A percentile compares a stretch with the other conserved stretches of the same genome.
These are phyloP conservation scores for Mariannaea sp. DNA, from an alignment of 2,329 filamentous ascomycete species.

Conservation along the genomic window DNA sequence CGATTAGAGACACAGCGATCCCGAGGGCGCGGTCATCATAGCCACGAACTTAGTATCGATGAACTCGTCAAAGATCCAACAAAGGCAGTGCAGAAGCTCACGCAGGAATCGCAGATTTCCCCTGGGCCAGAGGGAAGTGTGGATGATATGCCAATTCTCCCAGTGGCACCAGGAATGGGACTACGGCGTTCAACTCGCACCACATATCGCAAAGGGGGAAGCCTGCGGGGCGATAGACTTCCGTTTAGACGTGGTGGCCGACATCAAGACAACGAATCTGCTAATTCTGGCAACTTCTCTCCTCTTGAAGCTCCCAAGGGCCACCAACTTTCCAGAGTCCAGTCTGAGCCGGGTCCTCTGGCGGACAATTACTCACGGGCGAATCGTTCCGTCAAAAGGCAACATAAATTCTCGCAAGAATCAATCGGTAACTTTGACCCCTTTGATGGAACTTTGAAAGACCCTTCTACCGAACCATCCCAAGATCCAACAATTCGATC, in stretches of 20 bases:
- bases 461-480: constrained; percentile 32
- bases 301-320: constrained; percentile 53
- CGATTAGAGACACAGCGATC: constrained; percentile 76
- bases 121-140: constrained; percentile 48
- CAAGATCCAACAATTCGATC: constrained; percentile 44
- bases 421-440: constrained; percentile 51
- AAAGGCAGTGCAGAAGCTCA: constrained; percentile 70
- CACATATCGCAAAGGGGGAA: constrained; percentile 84
- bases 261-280: constrained; percentile 61
- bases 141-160: constrained; percentile 86
- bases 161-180: constrained; percentile 75
- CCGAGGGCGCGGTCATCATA: constrained; percentile 55
- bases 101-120: constrained; percentile 58
- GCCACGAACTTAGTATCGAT: constrained; percentile 73
- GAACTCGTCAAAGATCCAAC: constrained; percentile 81
- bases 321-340: constrained; percentile 63
- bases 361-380: constrained; percentile 63
- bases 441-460: constrained; percentile 47
- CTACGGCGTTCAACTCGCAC: constrained; percentile 90
- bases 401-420: constrained; percentile 56
- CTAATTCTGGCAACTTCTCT: constrained; percentile 37
- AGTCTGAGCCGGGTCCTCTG: constrained; percentile 65
- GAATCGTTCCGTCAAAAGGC: constrained; percentile 51
- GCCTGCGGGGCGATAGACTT: constrained; percentile 76
- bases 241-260: constrained; percentile 73